Conservation (phyloP, 108 stramenopile species). For the Aurantiochytrium sp. region DNA sequence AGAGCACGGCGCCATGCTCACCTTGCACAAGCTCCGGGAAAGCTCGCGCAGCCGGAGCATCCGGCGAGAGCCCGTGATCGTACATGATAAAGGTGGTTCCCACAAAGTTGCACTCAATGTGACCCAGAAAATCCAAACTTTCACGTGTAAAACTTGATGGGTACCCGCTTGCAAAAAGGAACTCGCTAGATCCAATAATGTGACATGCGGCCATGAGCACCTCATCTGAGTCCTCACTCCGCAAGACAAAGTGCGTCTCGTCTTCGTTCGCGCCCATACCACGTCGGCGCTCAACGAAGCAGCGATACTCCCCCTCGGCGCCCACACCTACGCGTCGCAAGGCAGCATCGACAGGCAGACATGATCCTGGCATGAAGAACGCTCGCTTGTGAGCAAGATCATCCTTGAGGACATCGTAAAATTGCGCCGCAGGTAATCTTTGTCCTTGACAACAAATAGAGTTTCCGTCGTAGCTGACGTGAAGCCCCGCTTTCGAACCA, state of each 20-base stretch:
- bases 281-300: background rate
- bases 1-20: background rate
- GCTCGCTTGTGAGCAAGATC: background rate
- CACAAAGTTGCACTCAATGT: background rate
- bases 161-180: background rate
- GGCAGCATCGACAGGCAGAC: background rate
- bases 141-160: background rate
- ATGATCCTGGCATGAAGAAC: background rate
- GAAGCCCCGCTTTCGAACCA: too few species aligned
- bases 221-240: background rate
- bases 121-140: background rate
- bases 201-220: background rate
- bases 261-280: background rate
- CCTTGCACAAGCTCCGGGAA: background rate
- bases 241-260: background rate
- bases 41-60: background rate
- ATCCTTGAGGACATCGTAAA: background rate
- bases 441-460: background rate
- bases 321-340: background rate
- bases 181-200: background rate
- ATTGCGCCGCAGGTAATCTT: background rate
- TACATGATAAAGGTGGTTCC: background rate
- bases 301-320: background rate
- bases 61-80: background rate
- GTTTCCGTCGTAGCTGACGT: background rate